Percentiles rank a stretch among this genome's conserved stretches.
These are phyloP conservation scores for Emericellopsis terricola DNA, from an alignment of 495 filamentous ascomycete genomes.

Conservation along the genomic window DNA sequence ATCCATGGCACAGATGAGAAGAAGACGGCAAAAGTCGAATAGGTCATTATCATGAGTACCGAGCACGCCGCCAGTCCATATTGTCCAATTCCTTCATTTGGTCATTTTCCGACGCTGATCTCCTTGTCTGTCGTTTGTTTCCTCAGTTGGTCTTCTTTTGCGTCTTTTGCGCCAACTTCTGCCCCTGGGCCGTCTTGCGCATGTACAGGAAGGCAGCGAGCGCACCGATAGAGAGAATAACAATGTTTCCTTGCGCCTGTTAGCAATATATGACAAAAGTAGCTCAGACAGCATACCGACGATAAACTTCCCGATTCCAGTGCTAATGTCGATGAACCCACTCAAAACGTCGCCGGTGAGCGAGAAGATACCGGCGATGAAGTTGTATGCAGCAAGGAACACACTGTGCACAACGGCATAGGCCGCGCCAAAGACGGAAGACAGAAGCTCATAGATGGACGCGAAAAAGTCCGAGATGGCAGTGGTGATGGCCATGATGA, in stretches of 20 bases:
- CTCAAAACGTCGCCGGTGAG: constrained; percentile 10
- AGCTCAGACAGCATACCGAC: constrained; percentile 7
- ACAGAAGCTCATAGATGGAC: constrained; percentile 15
- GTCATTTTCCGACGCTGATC: too few relatives aligned
- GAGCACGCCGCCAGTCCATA: too few relatives aligned
- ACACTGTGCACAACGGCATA: constrained; percentile 8
- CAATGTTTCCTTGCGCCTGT: background rate
- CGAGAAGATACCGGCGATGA: constrained; percentile 9
- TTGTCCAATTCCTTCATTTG: too few relatives aligned
- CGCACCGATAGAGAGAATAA: background rate
- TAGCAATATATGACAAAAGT: too few relatives aligned
- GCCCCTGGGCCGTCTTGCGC: background rate
- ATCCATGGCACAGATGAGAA: constrained; percentile 20
- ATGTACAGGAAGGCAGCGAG: background rate
- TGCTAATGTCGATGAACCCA: constrained; percentile 13
- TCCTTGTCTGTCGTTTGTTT: too few relatives aligned
- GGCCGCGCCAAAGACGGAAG: constrained; percentile 9
- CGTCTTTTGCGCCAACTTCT: background rate
- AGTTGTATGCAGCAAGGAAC: constrained; percentile 10
- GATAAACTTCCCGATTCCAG: constrained; percentile 15
- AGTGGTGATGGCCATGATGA: constrained; percentile 7
- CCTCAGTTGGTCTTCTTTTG: background rate
- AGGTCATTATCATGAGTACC: too few relatives aligned
- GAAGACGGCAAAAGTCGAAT: constrained; percentile 5
- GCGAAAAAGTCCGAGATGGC: constrained; percentile 14